Percentiles rank a stretch among this genome's conserved stretches.
These are phyloP conservation scores for Microsporum ferrugineum DNA, from an alignment of 2,329 filamentous ascomycete species.

Conservation along the genomic window DNA sequence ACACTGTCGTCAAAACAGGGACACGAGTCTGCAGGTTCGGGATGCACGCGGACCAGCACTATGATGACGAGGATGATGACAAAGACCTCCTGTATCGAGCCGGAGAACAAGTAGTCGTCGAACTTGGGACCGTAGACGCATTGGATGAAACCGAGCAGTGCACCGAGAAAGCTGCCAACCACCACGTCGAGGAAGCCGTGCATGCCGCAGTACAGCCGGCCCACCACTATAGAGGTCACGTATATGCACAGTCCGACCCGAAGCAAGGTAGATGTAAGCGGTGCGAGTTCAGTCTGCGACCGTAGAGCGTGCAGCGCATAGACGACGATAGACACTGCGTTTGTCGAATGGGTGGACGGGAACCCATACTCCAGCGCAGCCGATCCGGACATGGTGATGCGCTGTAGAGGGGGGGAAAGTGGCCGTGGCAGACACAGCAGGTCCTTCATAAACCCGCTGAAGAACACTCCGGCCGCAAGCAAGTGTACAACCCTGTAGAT, in stretches of 20 bases:
- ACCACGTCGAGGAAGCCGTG: constrained; percentile 91
- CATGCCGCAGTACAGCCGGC: constrained; percentile 95
- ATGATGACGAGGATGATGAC: constrained; percentile 56
- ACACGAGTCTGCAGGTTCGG: constrained; percentile 91
- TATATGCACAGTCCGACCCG: constrained; percentile 71
- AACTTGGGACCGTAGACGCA: constrained; percentile 47
- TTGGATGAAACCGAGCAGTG: constrained; percentile 47
- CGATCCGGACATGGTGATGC: constrained; percentile 83
- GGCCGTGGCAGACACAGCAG: constrained; percentile 84
- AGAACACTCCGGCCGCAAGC: constrained; percentile 66
- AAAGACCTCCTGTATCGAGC: constrained; percentile 52
- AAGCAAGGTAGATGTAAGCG: constrained; percentile 49
- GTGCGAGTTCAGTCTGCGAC: constrained; percentile 49
- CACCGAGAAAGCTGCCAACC: constrained; percentile 66
- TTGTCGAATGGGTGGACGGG: constrained; percentile 92
- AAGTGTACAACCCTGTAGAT: constrained; percentile 50
- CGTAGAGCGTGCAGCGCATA: constrained; percentile 65
- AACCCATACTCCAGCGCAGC: constrained; percentile 94
- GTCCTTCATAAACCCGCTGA: constrained; percentile 90
- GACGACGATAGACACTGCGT: constrained; percentile 85
- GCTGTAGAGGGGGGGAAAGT: constrained; percentile 77
- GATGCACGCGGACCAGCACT: constrained; percentile 73
- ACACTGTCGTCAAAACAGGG: constrained; percentile 96
- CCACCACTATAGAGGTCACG: constrained; percentile 76
- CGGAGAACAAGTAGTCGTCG: constrained; percentile 58